These are phyloP conservation scores for Diaporthe nobilis DNA, from an alignment of 2,329 filamentous ascomycete genomes.

Conservation along the genomic window DNA sequence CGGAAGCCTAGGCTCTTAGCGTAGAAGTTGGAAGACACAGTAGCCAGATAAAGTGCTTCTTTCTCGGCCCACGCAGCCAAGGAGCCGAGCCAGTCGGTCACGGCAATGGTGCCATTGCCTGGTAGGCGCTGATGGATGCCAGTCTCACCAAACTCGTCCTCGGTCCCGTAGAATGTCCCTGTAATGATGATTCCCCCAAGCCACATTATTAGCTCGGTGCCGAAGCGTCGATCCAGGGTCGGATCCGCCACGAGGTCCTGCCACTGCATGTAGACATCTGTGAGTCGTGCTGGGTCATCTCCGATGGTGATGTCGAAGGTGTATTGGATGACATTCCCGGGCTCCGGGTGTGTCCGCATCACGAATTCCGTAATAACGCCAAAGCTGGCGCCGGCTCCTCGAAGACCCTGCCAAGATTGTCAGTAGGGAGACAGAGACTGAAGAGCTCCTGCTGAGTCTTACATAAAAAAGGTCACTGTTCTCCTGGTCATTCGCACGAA, in stretches of 20 bases:
- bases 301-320: constrained; percentile 68
- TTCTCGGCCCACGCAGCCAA: constrained; percentile 67
- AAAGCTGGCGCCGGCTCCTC: constrained; percentile 69
- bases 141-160: constrained; percentile 66
- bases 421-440: neutral
- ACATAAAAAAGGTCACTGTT: constrained; percentile 70
- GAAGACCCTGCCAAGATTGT: constrained; percentile 57
- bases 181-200: constrained; percentile 69
- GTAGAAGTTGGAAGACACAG: constrained; percentile 66
- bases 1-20: constrained; percentile 70
- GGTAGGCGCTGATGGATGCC: constrained; percentile 66
- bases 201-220: constrained; percentile 68
- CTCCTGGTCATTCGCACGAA: constrained; percentile 60
- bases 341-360: constrained; percentile 68
- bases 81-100: constrained; percentile 74
- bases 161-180: constrained; percentile 73
- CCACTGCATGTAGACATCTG: constrained; percentile 68
- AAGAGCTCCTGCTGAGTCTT: constrained; percentile 41
- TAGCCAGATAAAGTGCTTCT: constrained; percentile 61
- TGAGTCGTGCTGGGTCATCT: constrained; percentile 59
- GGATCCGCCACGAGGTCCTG: constrained; percentile 69
- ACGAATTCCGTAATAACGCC: constrained; percentile 71
- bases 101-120: constrained; percentile 57
- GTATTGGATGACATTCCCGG: constrained; percentile 70
- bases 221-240: constrained; percentile 70